Evolutionary conservation across 768 basidiomycete genomes (phyloP).

Genomic region (Boletus patriciae): DNA sequence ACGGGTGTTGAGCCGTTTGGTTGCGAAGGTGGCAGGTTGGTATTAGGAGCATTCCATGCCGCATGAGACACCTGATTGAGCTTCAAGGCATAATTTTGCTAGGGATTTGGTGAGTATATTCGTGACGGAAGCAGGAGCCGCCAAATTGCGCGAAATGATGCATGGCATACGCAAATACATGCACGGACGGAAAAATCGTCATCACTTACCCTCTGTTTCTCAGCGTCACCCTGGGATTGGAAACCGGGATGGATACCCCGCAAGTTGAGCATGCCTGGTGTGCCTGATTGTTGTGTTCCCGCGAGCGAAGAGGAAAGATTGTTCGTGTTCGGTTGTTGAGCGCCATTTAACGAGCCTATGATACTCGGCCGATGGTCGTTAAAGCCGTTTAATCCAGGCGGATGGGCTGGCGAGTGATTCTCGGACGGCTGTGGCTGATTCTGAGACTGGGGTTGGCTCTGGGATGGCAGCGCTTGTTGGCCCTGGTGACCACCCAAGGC

Average conservation of each 20-base stretch:
- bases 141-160: background rate
- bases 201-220: constrained; percentile 65
- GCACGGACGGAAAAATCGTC: background rate
- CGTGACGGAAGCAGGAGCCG: background rate
- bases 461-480: constrained; percentile 27
- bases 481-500: constrained; percentile 70
- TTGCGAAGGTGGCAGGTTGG: constrained; percentile 40
- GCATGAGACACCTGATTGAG: constrained; percentile 60
- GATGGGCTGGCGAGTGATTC: constrained; percentile 45
- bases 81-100: constrained; percentile 65
- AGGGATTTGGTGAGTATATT: constrained; percentile 10
- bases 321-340: constrained; percentile 23
- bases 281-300: constrained; percentile 48
- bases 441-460: constrained; percentile 31
- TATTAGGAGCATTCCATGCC: constrained; percentile 63
- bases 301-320: constrained; percentile 32
- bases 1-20: constrained; percentile 27
- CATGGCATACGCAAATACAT: background rate
- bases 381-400: constrained; percentile 79
- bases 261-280: constrained; percentile 70
- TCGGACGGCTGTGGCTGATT: constrained; percentile 35
- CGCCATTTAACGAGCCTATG: constrained; percentile 47
- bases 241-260: constrained; percentile 44
- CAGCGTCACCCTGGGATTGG: constrained; percentile 59
- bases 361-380: constrained; percentile 53